Percentiles rank a stretch among this genome's conserved stretches.
phyloP scores from a whole-genome alignment of 768 basidiomycete species.

The Pholiota conissans region DNA sequence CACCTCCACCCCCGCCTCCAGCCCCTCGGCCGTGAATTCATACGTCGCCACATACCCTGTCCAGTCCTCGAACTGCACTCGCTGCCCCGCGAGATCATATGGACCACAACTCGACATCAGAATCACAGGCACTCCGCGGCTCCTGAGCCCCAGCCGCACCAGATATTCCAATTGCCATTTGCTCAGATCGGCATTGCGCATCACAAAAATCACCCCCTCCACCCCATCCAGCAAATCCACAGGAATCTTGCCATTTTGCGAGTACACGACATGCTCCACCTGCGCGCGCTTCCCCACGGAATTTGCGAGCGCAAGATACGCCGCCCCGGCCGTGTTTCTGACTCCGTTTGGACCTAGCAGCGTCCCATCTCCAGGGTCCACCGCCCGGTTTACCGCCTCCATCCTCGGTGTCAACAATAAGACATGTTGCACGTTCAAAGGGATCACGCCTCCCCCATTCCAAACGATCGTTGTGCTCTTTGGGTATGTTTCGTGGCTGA shows the following conservation, averaged over 20 bases:
- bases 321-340: constrained; percentile 58
- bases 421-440: constrained; percentile 32
- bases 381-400: constrained; percentile 61
- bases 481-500: constrained; percentile 50
- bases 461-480: constrained; percentile 47
- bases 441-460: constrained; percentile 35
- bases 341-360: constrained; percentile 40
- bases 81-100: constrained; percentile 50
- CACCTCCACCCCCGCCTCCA: constrained; percentile 43
- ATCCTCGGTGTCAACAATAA: constrained; percentile 55
- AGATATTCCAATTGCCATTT: constrained; percentile 41
- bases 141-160: constrained; percentile 38
- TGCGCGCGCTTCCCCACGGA: constrained; percentile 32
- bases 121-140: constrained; percentile 33
- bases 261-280: constrained; percentile 50
- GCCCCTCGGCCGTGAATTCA: constrained; percentile 55
- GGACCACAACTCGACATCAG: constrained; percentile 66
- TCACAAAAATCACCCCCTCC: constrained; percentile 48
- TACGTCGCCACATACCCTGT: constrained; percentile 51
- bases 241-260: constrained; percentile 7
- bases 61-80: constrained; percentile 19
- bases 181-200: constrained; percentile 54
- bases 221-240: constrained; percentile 15
- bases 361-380: constrained; percentile 54
- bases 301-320: constrained; percentile 50